These are phyloP conservation scores for Fusarium subglutinans DNA, from an alignment of 2,329 filamentous ascomycete genomes.

Conservation along the genomic window DNA sequence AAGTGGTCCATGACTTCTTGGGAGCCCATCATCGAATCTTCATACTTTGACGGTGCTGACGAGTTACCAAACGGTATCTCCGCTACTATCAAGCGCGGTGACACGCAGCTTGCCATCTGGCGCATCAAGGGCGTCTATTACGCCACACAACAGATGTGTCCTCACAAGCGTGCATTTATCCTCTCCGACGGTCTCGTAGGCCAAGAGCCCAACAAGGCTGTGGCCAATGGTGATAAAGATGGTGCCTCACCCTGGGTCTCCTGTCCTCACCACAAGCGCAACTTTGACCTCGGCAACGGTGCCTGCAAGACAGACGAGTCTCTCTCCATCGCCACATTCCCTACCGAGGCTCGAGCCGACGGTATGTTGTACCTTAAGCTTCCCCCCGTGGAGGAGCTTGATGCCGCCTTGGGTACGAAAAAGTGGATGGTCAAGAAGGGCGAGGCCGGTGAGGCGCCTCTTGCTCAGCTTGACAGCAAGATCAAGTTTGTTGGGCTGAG, in stretches of 20 bases:
- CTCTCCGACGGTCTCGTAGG: constrained; percentile 86
- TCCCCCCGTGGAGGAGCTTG: constrained; percentile 82
- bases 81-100: constrained; percentile 82
- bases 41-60: constrained; percentile 72
- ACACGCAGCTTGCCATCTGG: constrained; percentile 90
- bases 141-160: constrained; percentile 93
- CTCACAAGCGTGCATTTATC: constrained; percentile 90
- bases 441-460: constrained; percentile 59
- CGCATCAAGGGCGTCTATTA: constrained; percentile 83
- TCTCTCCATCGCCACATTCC: constrained; percentile 85
- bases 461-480: constrained; percentile 58
- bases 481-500: constrained; percentile 56
- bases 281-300: constrained; percentile 80
- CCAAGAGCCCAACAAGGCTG: constrained; percentile 56
- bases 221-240: constrained; percentile 37
- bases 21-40: constrained; percentile 80
- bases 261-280: constrained; percentile 90
- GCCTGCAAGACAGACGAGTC: constrained; percentile 77
- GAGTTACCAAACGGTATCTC: constrained; percentile 76
- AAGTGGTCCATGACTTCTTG: constrained; percentile 73
- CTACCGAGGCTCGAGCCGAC: constrained; percentile 75
- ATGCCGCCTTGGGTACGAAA: constrained; percentile 78
- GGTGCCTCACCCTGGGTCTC: constrained; percentile 74
- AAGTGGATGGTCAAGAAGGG: constrained; percentile 82
- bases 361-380: constrained; percentile 83